phyloP scores from a whole-genome alignment of 441 rosid species.

The Syzygium malaccense region DNA sequence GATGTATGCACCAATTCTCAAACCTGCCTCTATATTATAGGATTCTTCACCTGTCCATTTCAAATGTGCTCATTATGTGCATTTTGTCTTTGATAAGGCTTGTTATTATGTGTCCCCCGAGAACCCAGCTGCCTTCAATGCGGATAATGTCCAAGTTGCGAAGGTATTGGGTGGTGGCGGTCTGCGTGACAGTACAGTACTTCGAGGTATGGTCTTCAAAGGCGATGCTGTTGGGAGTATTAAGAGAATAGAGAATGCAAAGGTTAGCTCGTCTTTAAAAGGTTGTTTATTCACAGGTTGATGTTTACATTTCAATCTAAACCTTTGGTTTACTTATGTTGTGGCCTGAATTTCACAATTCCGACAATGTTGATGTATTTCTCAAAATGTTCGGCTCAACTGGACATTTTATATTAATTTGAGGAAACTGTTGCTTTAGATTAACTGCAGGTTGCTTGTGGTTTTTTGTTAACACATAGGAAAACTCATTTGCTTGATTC shows the following conservation, averaged over 20 bases:
- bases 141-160: constrained; percentile 87
- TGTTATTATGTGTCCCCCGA: constrained; percentile 97
- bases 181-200: constrained; percentile 62
- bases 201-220: constrained; percentile 93
- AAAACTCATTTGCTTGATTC: not conserved
- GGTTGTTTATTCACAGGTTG: not conserved
- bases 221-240: constrained; percentile 82
- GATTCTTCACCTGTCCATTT: not conserved
- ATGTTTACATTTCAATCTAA: not conserved
- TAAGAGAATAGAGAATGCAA: constrained; percentile 73
- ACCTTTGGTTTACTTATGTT: not conserved
- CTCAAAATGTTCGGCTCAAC: not conserved
- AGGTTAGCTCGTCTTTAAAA: constrained; percentile 35
- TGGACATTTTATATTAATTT: not conserved
- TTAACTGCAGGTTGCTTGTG: not conserved
- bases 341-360: not conserved
- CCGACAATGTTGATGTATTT: not conserved
- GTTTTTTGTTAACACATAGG: not conserved
- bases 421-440: not conserved
- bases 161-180: constrained; percentile 97
- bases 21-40: not conserved
- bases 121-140: constrained; percentile 83
- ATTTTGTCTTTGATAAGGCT: constrained; percentile 40
- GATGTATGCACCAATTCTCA: constrained; percentile 39
- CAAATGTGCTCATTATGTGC: not conserved